These are phyloP conservation scores for Luffa acutangula DNA, from an alignment of 306 rosid genomes.

Conservation along the genomic window DNA sequence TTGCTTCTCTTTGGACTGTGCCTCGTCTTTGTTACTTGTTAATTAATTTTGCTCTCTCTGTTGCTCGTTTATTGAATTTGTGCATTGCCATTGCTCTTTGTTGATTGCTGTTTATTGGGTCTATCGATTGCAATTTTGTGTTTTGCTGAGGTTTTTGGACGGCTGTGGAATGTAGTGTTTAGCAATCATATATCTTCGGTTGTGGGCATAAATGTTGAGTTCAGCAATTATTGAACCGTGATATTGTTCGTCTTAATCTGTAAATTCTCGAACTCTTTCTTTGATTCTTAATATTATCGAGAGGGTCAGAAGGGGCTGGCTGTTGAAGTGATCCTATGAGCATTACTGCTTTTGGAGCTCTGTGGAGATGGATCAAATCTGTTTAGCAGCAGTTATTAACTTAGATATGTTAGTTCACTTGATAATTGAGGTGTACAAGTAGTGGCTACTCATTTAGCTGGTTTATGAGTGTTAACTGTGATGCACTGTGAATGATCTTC, in stretches of 20 bases:
- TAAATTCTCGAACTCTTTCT: not conserved
- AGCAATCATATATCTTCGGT: not conserved
- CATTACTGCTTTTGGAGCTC: not conserved
- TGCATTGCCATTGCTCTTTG: slow-evolving; percentile 16
- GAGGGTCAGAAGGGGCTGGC: not conserved
- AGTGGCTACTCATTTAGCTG: not conserved
- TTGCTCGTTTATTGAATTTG: slow-evolving; percentile 7
- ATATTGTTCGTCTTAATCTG: not conserved
- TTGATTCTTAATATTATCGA: not conserved
- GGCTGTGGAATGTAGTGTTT: slow-evolving; percentile 23
- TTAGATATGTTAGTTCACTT: not conserved
- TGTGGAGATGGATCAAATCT: not conserved
- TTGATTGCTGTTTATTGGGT: slow-evolving; percentile 17
- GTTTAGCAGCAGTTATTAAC: not conserved
- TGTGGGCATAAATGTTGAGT: not conserved
- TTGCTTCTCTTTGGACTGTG: not conserved
- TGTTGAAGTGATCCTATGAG: not conserved
- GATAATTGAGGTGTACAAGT: not conserved
- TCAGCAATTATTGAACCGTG: not conserved
- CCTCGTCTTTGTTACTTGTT: not conserved
- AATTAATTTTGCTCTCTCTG: not conserved
- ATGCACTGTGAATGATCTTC: not conserved
- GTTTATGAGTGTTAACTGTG: not conserved
- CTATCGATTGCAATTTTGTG: slow-evolving; percentile 13
- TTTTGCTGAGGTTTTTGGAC: slow-evolving; percentile 17